Evolutionary conservation across 2,329 filamentous ascomycete species (phyloP), one percentile per base, ranked within the genome.

Genomic region (Hymenoscyphus fructigenus): DNA sequence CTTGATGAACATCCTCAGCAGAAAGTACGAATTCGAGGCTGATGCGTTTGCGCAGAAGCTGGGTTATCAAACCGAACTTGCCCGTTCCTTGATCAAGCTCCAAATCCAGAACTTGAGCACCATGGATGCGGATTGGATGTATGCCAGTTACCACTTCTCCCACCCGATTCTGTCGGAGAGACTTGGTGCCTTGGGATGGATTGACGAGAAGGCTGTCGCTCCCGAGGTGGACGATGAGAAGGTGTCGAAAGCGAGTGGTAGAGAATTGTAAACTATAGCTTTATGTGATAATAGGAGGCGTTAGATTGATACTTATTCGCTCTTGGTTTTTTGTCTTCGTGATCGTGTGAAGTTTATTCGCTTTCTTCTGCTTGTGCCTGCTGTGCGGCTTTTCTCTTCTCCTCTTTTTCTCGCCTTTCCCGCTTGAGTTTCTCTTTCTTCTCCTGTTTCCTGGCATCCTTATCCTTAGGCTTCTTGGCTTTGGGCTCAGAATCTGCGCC

Each of bases 101-200:
- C 96, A 99, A 80, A 92, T 97, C 75, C 93, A 98, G 82, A 99
- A 99, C 77, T 84, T 99, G 71, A 96, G 92, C 79, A 96, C 92
- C 67, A 98, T 99, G 94, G 95, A 99, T 74, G 95, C 95, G 32
- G 96, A 99, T 80, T 96, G 91, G 91, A 88, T 97, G 85, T 99
- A 96, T 79, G 95, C 95, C 62, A 96, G 90, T 80, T 99, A 98
- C 83, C 93, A 99, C 81, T 97, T 96, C 84, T 97, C 94, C 28
- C 95, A 99, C 80, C 95, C 95, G 0, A 97, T 98, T 71, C 83
- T 99, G 70, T 91, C 93, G 1, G 96, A 99, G 84, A 88, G 95
- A 74, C 84, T 99, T 73, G 92, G 91, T 78, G 95, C 94, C 1
- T 85, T 99, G 66, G 89, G 91, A 69, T 99, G 94, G 93, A 88